Percentiles rank a stretch among this genome's conserved stretches.
Evolutionary conservation across 805 yeast genomes (phyloP).

Genomic region (Yamadazyma scolyti): DNA sequence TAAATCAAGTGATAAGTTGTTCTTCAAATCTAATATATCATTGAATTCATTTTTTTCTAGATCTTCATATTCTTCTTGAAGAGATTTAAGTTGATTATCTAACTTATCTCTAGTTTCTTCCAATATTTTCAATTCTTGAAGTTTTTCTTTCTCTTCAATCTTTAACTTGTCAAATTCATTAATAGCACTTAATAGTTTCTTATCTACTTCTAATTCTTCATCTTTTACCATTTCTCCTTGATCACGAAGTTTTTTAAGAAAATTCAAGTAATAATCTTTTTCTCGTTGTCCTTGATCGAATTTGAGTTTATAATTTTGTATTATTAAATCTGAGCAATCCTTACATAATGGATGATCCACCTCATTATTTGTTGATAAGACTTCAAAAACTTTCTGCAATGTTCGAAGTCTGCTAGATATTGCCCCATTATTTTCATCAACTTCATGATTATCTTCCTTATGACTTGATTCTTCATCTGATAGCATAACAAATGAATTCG

Average conservation of each 20-base stretch:
- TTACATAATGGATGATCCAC: slow-evolving; percentile 82
- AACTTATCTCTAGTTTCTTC: slow-evolving; percentile 44
- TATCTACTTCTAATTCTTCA: slow-evolving; percentile 15
- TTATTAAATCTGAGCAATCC: slow-evolving; percentile 72
- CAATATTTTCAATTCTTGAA: slow-evolving; percentile 29
- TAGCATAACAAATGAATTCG: slow-evolving; percentile 17
- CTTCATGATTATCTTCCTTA: slow-evolving; percentile 1
- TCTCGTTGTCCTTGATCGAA: slow-evolving; percentile 74
- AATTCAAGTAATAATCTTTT: slow-evolving; percentile 71
- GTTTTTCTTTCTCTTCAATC: slow-evolving; percentile 26
- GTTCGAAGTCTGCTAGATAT: slow-evolving; percentile 50
- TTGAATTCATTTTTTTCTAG: slow-evolving; percentile 42
- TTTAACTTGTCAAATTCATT: slow-evolving; percentile 46
- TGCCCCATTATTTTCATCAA: slow-evolving; percentile 7
- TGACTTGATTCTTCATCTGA: slow-evolving; percentile 13
- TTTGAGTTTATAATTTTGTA: slow-evolving; percentile 61
- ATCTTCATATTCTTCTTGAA: slow-evolving; percentile 36
- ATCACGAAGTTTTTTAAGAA: slow-evolving; percentile 62
- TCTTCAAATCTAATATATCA: slow-evolving; percentile 46
- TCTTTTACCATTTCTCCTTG: slow-evolving; percentile 12
- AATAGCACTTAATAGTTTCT: slow-evolving; percentile 43
- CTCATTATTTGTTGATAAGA: slow-evolving; percentile 64
- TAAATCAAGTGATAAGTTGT: slow-evolving; percentile 53
- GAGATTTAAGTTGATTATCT: slow-evolving; percentile 43
- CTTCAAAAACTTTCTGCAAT: slow-evolving; percentile 63